These are phyloP conservation scores for Dothidotthia symphoricarpi DNA, from an alignment of 2,329 filamentous ascomycete species.

Conservation along the genomic window DNA sequence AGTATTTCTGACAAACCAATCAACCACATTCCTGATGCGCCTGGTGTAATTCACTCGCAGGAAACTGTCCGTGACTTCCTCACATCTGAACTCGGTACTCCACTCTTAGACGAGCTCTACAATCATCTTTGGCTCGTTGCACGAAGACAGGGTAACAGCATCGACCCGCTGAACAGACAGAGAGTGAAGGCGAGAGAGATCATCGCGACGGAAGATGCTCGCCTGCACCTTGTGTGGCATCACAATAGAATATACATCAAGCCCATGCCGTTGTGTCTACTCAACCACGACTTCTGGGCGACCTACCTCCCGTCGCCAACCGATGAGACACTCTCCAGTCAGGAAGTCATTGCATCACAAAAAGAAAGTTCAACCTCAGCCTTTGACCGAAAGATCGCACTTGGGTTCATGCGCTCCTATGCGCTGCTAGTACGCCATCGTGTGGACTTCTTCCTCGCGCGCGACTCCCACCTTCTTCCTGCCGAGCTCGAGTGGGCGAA, in stretches of 20 bases:
- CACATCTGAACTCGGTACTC: not conserved
- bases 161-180: not conserved
- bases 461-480: slow-evolving; percentile 7
- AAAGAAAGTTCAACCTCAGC: not conserved
- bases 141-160: not conserved
- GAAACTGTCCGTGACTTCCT: no score
- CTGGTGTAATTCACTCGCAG: no score
- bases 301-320: not conserved
- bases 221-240: slow-evolving; percentile 21
- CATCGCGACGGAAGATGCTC: slow-evolving; percentile 17
- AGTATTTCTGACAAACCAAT: no score
- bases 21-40: no score
- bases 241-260: slow-evolving; percentile 22
- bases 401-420: slow-evolving; percentile 10
- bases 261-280: slow-evolving; percentile 6
- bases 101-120: not conserved
- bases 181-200: slow-evolving; percentile 8
- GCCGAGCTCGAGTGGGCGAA: slow-evolving; percentile 2
- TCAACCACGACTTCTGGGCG: slow-evolving; percentile 10
- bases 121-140: not conserved
- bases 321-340: not conserved
- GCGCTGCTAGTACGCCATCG: slow-evolving; percentile 6
- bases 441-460: slow-evolving; percentile 7
- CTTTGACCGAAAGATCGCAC: slow-evolving; percentile 3
- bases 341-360: no score